Evolutionary conservation across 768 basidiomycete genomes (phyloP), one percentile per base, ranked within the genome.

Genomic region (Naganishia vaughanmartiniae): DNA sequence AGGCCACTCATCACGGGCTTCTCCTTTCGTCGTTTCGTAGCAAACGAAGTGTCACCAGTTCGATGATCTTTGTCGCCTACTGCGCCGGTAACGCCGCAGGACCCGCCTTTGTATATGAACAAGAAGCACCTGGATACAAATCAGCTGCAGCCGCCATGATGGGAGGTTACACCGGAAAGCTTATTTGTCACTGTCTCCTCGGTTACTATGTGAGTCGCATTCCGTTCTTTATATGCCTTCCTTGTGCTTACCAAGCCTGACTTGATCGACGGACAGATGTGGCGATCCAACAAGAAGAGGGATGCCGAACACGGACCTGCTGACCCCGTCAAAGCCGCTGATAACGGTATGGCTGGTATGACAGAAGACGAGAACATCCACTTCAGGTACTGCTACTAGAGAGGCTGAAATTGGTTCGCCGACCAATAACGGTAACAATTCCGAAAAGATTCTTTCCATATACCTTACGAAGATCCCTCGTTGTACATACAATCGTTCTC

Each of bases 301-400:
- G 76, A 80, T 73, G 71, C 57, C 24, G 72, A 74, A 30, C 70
- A 77, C 70, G 79, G 78, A 5, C 74, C 73, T 6, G 78, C 81
- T 31, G 78, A 80, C 65, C 73, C 74, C 30, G 67, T 75, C 48
- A 58, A 67, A 15, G 73, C 79, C 26, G 81, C 81, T 14, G 79
- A 80, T 30, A 76, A 75, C 63, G 81, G 79, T 70, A 80, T 81
- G 78, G 73, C 74, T 54, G 79, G 77, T 56, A 73, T 75, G 75
- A 81, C 78, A 24, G 81, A 82, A 71, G 74, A 74, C n/a, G 74
- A 77, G 73, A 71, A 58, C 57, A 34, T 21, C 10, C 34, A 58
- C 57, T 58, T 58, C 57, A 33, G 57, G 39, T 58, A 58, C 34
- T 34, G 31, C 57, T 58, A 58, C 57, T 58, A 39, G 53, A n/a